Evolutionary conservation across 768 basidiomycete genomes (phyloP), one percentile per base, ranked within the genome.

Genomic region (Rhodotorula toruloides): DNA sequence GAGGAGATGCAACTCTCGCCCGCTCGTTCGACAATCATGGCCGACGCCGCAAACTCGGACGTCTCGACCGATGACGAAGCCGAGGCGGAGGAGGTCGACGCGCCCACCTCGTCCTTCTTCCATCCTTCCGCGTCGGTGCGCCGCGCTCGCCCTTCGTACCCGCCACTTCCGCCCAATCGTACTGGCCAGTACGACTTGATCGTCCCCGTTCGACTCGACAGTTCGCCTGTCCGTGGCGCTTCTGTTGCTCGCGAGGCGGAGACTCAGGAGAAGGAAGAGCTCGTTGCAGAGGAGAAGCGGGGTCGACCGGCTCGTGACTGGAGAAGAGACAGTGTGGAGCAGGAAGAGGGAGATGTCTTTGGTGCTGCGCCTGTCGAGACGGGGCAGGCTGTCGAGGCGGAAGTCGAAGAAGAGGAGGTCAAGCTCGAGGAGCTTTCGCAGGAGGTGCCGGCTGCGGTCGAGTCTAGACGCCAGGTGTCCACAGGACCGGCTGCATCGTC

Each of bases 101-200:
- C n/a, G n/a, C n/a, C n/a, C 52, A 44, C 19, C n/a, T n/a, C 43
- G 43, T 39, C 16, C 36, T 47, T 5, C 39, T 52, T 12, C 42
- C 46, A 27, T 49, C 63, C 13, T 44, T 46, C 50, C 29, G n/a
- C n/a, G 21, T 52, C 27, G 52, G 27, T 29, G 58, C 54, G 43
- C 32, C 48, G n/a, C 44, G 52, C 42, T 12, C 54, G 37, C 14
- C 43, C 34, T 6, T 61, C 61, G 8, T 62, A 62, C 40, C 56
- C 60, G 25, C 66, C 66, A 1, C 52, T 67, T 2, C 58, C 61
- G 22, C 54, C 66, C 17, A 52, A 62, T 29, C 46, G 39, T 49
- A 62, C 57, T 13, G 63, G 63, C 31, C 56, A 64, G 50, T 53
- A 16, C 37, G 63, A 64, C 50, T 31, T 34, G 6, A 32, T 50